phyloP scores from a whole-genome alignment of 2,329 filamentous ascomycete species.

The Penicillium digitatum region DNA sequence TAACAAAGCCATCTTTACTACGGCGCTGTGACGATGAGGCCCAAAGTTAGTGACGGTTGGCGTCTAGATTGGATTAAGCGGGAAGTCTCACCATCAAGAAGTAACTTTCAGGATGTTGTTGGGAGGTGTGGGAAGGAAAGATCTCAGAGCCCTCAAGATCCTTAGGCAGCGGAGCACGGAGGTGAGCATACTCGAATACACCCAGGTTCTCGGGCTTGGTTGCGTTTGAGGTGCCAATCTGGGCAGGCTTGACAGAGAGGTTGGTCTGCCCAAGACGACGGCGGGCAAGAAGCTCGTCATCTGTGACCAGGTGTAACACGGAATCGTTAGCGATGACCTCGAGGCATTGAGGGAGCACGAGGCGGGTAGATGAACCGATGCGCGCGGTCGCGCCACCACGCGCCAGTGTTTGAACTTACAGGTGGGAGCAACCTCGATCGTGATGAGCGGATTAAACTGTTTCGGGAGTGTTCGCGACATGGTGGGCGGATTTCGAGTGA shows the following conservation, averaged over 20 bases:
- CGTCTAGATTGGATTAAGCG: background rate
- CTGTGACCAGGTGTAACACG: constrained; percentile 41
- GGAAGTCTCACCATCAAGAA: constrained; percentile 74
- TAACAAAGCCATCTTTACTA: constrained; percentile 63
- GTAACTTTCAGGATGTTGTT: constrained; percentile 75
- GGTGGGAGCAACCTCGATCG: constrained; percentile 40
- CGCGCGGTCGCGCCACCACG: constrained; percentile 19
- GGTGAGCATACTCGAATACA: constrained; percentile 91
- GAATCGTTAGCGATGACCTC: constrained; percentile 16
- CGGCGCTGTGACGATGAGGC: constrained; percentile 47
- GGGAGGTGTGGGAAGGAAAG: constrained; percentile 67
- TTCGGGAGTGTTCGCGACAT: constrained; percentile 47
- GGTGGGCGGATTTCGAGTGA: constrained; percentile 18
- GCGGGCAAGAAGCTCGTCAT: constrained; percentile 70
- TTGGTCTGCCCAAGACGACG: constrained; percentile 91
- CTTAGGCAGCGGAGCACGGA: constrained; percentile 87
- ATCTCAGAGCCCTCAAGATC: constrained; percentile 85
- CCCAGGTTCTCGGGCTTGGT: constrained; percentile 70
- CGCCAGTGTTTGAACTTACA: constrained; percentile 38
- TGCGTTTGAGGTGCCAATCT: constrained; percentile 66
- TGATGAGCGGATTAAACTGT: constrained; percentile 46
- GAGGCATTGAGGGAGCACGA: constrained; percentile 6
- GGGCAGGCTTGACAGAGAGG: constrained; percentile 74
- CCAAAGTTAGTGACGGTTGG: background rate
- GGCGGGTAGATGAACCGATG: constrained; percentile 3